Conservation (phyloP, 1,284 basidiomycete genomes). For the Chiua sp. region DNA sequence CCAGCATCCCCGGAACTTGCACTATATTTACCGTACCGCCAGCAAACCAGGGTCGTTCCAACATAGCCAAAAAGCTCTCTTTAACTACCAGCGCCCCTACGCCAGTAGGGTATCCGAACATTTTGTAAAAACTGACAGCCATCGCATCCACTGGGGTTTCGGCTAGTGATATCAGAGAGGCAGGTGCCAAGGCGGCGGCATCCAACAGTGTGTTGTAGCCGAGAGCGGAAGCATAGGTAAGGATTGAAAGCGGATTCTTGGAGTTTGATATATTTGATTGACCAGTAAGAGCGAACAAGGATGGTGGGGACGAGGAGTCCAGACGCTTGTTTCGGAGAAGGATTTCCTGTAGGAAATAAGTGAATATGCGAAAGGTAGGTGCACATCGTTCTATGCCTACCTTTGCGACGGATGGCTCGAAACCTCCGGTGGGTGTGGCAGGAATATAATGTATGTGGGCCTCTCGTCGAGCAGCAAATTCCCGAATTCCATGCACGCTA, state of each 20-base stretch:
- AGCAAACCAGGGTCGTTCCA: conserved; percentile 82
- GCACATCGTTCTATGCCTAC: conserved; percentile 40
- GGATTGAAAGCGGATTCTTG: conserved; percentile 61
- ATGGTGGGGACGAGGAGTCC: conserved; percentile 46
- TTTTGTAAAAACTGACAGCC: conserved; percentile 87
- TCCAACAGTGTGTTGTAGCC: conserved; percentile 80
- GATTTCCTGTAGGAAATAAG: conserved; percentile 41
- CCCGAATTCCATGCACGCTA: conserved; percentile 82
- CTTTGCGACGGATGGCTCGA: conserved; percentile 61
- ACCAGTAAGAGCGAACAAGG: conserved; percentile 77
- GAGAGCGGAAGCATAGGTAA: conserved; percentile 64
- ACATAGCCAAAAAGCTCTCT: conserved; percentile 61
- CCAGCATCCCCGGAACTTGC: conserved; percentile 73
- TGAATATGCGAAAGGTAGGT: neutral
- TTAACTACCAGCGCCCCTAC: conserved; percentile 81
- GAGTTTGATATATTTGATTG: conserved; percentile 81
- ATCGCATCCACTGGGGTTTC: conserved; percentile 78
- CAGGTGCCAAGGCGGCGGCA: conserved; percentile 79
- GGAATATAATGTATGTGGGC: conserved; percentile 67
- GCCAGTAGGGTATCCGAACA: conserved; percentile 89
- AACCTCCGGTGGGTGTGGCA: conserved; percentile 65
- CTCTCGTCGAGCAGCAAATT: conserved; percentile 62
- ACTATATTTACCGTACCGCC: conserved; percentile 84
- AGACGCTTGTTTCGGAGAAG: conserved; percentile 51
- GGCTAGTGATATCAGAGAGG: conserved; percentile 66